Evolutionary conservation across 169 alveolate genomes (phyloP), one percentile per base, ranked within the genome.

Genomic region (Cardiosporidium cionae): DNA sequence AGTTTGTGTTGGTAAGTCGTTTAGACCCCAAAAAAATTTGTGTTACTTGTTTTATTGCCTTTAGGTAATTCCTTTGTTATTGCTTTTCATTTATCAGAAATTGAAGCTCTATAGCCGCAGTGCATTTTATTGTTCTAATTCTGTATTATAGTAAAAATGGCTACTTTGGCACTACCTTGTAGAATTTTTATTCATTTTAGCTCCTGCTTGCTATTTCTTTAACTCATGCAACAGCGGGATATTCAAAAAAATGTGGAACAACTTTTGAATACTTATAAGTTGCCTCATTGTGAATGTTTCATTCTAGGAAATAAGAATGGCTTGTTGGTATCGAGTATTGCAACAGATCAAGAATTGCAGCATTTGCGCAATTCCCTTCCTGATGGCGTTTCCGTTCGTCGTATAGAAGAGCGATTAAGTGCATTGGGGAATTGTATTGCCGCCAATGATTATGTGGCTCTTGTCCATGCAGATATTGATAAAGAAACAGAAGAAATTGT

Each of bases 401-500:
- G 99, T 79, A 95, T 97, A 22, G 99, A 97, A 84, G 99, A 97
- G 85, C 87, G 99, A 44, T 89, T 97, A 67, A 89, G 97, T 1
- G 99, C 99, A 7, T 86, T 97, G 29, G 99, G 99, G 27, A 97
- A 97, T 80, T 93, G 97, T 69, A 94, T 97, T 63, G 96, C 98
- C 31, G 92, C 98, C 81, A 97, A 97, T 85, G 99, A 97, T 86
- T 96, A 97, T 78, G 98, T 93, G 32, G 98, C 99, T 27, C 88
- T 97, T 34, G 88, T 97, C 36, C 99, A 97, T 84, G 94, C 99
- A 32, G 99, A 97, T 74, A 82, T 97, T 78, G 99, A 97, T 78
- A 94, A 93, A 79, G 99, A 97, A 79, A 96, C 99, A 0, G 99
- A 96, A 84, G 99, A 97, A 79, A 94, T 97, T 62, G 90, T 97